Evolutionary conservation across 768 basidiomycete genomes (phyloP).

Genomic region (Suillus sp.): DNA sequence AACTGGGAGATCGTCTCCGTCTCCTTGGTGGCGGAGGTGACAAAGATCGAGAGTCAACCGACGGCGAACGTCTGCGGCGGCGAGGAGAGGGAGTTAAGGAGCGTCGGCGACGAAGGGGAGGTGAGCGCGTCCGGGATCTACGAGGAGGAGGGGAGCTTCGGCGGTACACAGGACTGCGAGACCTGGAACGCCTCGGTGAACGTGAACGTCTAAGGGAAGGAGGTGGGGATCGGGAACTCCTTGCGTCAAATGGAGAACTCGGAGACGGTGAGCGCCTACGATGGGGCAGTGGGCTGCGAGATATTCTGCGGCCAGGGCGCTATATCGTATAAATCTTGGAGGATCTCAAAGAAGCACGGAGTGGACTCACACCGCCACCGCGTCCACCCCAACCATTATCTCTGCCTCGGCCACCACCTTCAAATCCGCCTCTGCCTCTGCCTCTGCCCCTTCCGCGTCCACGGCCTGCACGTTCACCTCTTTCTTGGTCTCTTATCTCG

Average conservation of each 20-base stretch:
- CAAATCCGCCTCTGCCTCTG: slow-evolving; percentile 50
- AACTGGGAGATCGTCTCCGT: slow-evolving; percentile 49
- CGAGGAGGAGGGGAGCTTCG: slow-evolving; percentile 40
- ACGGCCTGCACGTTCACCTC: slow-evolving; percentile 46
- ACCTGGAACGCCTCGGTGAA: slow-evolving; percentile 27
- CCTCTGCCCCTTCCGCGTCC: slow-evolving; percentile 64
- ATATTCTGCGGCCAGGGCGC: slow-evolving; percentile 50
- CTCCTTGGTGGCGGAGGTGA: slow-evolving; percentile 37
- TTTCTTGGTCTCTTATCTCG: slow-evolving; percentile 66
- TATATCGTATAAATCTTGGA: slow-evolving; percentile 17
- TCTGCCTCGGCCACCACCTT: slow-evolving; percentile 50
- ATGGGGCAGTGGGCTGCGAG: slow-evolving; percentile 23
- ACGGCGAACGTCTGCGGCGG: slow-evolving; percentile 38
- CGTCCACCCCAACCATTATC: slow-evolving; percentile 71
- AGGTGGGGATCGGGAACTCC: slow-evolving; percentile 28
- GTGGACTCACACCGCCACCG: slow-evolving; percentile 49
- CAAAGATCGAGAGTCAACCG: slow-evolving; percentile 27
- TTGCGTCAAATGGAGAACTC: slow-evolving; percentile 16
- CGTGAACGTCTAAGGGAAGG: slow-evolving; percentile 26
- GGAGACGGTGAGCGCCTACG: slow-evolving; percentile 24
- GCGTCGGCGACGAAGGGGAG: slow-evolving; percentile 36
- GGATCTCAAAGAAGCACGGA: slow-evolving; percentile 2
- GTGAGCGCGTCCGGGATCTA: slow-evolving; percentile 46
- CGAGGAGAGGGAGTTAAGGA: slow-evolving; percentile 45
- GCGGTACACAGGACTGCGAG: slow-evolving; percentile 28